A percentile compares a stretch with the other conserved stretches of the same genome.
These are phyloP conservation scores for Epithemia pelagica DNA, from an alignment of 108 stramenopile species.

Conservation along the genomic window DNA sequence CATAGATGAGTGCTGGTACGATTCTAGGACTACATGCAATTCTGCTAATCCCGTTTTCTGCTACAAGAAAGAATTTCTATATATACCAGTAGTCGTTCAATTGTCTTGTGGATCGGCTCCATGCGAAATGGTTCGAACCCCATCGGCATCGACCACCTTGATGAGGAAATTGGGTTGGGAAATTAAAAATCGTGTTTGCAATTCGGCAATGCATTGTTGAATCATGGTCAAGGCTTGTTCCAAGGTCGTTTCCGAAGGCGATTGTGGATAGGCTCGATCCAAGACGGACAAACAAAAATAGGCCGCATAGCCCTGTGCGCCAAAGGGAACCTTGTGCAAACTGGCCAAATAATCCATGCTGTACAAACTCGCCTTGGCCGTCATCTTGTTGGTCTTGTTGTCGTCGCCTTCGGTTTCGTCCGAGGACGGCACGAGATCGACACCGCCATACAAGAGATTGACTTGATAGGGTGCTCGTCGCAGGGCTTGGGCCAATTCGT, in stretches of 20 bases:
- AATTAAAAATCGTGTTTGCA: constrained; percentile 89
- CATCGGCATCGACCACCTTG: constrained; percentile 90
- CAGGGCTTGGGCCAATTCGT: constrained; percentile 89
- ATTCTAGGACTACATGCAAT: no score
- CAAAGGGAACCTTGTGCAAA: constrained; percentile 73
- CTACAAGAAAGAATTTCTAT: no score
- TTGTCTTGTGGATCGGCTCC: constrained; percentile 77
- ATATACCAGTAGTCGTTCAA: no score
- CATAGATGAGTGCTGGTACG: no score
- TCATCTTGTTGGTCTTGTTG: no score
- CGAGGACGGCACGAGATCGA: no score
- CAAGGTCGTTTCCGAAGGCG: constrained; percentile 53
- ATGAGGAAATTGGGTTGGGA: constrained; percentile 91
- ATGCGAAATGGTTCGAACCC: constrained; percentile 65
- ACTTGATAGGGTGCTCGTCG: constrained; percentile 96
- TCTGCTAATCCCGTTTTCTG: no score
- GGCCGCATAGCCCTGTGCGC: constrained; percentile 89
- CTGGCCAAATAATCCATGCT: constrained; percentile 92
- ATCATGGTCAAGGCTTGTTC: constrained; percentile 73
- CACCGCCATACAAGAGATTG: constrained; percentile 89
- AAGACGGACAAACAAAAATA: constrained; percentile 93
- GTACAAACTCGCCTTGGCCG: constrained; percentile 54
- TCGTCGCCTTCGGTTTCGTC: no score
- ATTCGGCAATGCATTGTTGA: constrained; percentile 84
- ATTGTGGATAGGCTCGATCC: constrained; percentile 87